Evolutionary conservation across 257 asterid species (phyloP).

Genomic region (Verbena officinalis): DNA sequence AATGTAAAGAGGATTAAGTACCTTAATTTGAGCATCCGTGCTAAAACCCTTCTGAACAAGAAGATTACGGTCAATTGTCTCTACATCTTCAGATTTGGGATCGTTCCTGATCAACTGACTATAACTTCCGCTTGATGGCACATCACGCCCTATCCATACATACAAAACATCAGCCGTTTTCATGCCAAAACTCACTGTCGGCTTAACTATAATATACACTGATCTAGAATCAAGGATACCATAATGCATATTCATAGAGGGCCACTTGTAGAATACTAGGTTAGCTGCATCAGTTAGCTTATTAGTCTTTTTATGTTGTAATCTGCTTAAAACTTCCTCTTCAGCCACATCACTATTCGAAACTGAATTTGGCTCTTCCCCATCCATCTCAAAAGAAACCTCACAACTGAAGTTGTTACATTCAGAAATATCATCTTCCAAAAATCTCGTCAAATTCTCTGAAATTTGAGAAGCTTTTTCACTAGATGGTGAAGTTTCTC

Average conservation of each 20-base stretch:
- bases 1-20: constrained; percentile 16
- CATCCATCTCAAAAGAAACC: constrained; percentile 35
- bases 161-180: constrained; percentile 35
- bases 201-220: constrained; percentile 43
- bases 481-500: constrained; percentile 37
- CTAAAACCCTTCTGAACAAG: constrained; percentile 47
- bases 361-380: constrained; percentile 40
- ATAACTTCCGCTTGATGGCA: constrained; percentile 24
- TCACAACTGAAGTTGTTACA: constrained; percentile 29
- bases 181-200: constrained; percentile 26
- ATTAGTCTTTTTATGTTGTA: constrained; percentile 23
- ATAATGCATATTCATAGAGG: constrained; percentile 41
- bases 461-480: constrained; percentile 47
- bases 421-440: constrained; percentile 42
- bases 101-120: constrained; percentile 35
- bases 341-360: constrained; percentile 24
- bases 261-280: constrained; percentile 50
- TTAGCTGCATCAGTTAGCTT: constrained; percentile 30
- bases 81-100: constrained; percentile 37
- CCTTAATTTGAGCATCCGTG: constrained; percentile 38
- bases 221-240: constrained; percentile 48
- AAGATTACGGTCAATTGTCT: constrained; percentile 35
- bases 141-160: constrained; percentile 48
- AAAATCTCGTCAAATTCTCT: constrained; percentile 39
- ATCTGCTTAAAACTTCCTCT: constrained; percentile 32